Evolutionary conservation across 2,329 filamentous ascomycete species (phyloP).

Genomic region (Atkinsonella hypoxylon): DNA sequence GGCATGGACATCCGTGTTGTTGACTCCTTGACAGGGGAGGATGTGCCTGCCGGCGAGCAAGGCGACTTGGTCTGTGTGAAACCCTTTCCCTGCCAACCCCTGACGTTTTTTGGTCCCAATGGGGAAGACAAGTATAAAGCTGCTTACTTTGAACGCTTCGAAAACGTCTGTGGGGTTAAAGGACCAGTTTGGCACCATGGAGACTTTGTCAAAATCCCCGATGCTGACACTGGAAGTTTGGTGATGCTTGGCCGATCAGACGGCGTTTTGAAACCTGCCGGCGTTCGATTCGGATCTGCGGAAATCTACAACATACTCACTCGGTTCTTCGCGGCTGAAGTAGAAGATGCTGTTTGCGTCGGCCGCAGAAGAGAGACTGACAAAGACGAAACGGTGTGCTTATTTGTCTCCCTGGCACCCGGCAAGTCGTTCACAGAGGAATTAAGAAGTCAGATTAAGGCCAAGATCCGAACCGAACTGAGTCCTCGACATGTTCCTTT

Average conservation of each 20-base stretch:
- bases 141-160: conserved; percentile 82
- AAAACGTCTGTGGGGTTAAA: conserved; percentile 24
- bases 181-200: conserved; percentile 77
- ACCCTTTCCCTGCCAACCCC: conserved; percentile 83
- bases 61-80: conserved; percentile 80
- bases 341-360: conserved; percentile 82
- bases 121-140: conserved; percentile 62
- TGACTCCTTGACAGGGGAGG: conserved; percentile 43
- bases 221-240: conserved; percentile 61
- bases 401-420: conserved; percentile 71
- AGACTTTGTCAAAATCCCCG: conserved; percentile 65
- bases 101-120: conserved; percentile 67
- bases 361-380: conserved; percentile 62
- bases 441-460: conserved; percentile 52
- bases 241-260: conserved; percentile 89
- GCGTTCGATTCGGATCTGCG: conserved; percentile 82
- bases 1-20: conserved; percentile 64
- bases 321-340: conserved; percentile 62
- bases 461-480: conserved; percentile 60
- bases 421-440: conserved; percentile 44
- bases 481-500: conserved; percentile 84
- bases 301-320: conserved; percentile 96
- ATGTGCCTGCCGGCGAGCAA: conserved; percentile 49
- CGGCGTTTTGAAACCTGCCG: conserved; percentile 83
- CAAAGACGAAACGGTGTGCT: conserved; percentile 71